Base-by-base conservation (phyloP, 2,329 filamentous ascomycete species). In the Cryphonectria radicalis region DNA sequence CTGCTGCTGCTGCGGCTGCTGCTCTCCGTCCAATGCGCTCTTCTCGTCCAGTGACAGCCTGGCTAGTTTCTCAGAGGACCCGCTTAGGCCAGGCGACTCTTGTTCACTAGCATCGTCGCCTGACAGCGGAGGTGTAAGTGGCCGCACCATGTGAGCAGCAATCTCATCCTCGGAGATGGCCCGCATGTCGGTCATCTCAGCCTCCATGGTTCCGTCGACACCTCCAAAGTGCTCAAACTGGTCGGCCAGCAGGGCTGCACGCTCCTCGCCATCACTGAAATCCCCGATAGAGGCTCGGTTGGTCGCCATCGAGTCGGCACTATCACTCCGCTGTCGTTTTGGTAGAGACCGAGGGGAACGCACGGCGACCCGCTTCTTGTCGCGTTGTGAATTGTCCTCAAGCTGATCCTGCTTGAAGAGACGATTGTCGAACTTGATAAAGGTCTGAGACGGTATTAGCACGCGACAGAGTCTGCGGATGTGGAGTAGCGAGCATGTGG, bases 361-460 rank as follows among this genome's bases (percentile, higher is more conserved):
- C 13, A 67, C 55, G 13, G 73, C 71, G 64, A 72, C 74, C 11
- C 73, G 74, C 68, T 79, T 79, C 71, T 73, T 76, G 28, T 77
- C 77, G 14, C 73, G 72, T 14, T 74, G 74, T 28, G 71, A 74
- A 62, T 76, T 74, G 50, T 78, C 75, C 55, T 78, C 76, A 3
- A 73, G 43, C 22, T 78, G 63, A 66, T 81, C 80, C 70, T 79
- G 77, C 72, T 78, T 79, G 28, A 81, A 81, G 50, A 76, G 73
- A 1, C 78, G 76, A 68, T 81, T 81, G 72, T 81, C 80, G 68
- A 79, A 77, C 55, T 76, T 77, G 22, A 81, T 74, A 68, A 81
- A 81, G 4, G 76, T 78, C 70, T 76, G 74, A 28, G 62, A 7
- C 7, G 22, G 19, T 4, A 32, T 69, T 17, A 71, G 57, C 59